phyloP scores from a whole-genome alignment of 2,329 filamentous ascomycete species.

The Sclerotinia spermophila region DNA sequence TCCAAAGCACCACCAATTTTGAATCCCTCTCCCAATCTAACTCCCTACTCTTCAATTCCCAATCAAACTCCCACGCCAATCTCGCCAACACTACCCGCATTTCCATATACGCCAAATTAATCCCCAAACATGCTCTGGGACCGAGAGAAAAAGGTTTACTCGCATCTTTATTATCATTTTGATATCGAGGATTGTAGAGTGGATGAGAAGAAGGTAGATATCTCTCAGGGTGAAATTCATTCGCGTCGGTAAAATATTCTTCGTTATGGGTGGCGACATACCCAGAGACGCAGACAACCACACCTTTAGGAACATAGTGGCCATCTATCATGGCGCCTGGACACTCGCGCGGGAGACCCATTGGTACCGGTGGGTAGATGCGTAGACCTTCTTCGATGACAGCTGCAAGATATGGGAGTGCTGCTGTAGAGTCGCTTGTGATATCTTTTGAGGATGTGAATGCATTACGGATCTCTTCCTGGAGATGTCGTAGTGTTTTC shows the following conservation, averaged over 20 bases:
- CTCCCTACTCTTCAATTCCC: conserved; percentile 4
- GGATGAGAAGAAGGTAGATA: conserved; percentile 7
- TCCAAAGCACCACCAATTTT: conserved; percentile 8
- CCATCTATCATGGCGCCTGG: conserved; percentile 13
- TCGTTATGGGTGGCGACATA: neutral
- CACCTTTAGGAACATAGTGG: neutral
- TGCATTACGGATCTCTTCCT: neutral
- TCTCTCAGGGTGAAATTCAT: conserved; percentile 10
- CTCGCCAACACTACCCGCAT: conserved; percentile 13
- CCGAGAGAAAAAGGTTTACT: conserved; percentile 3
- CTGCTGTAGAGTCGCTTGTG: conserved; percentile 5
- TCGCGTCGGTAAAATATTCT: conserved; percentile 2
- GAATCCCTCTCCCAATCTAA: conserved; percentile 12
- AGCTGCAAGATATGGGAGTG: conserved; percentile 8
- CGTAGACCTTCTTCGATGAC: conserved; percentile 20
- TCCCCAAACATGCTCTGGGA: conserved; percentile 2
- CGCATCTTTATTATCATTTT: conserved; percentile 13
- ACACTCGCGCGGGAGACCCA: conserved; percentile 9
- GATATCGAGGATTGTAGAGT: conserved; percentile 1
- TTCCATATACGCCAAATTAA: conserved; percentile 17
- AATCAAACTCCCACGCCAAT: conserved; percentile 14
- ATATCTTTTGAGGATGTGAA: neutral
- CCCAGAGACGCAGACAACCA: neutral
- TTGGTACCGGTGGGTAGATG: conserved; percentile 11
- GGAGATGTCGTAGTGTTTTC: neutral